These are phyloP conservation scores for Scedosporium aurantiacum DNA, from an alignment of 2,329 filamentous ascomycete genomes.

Conservation along the genomic window DNA sequence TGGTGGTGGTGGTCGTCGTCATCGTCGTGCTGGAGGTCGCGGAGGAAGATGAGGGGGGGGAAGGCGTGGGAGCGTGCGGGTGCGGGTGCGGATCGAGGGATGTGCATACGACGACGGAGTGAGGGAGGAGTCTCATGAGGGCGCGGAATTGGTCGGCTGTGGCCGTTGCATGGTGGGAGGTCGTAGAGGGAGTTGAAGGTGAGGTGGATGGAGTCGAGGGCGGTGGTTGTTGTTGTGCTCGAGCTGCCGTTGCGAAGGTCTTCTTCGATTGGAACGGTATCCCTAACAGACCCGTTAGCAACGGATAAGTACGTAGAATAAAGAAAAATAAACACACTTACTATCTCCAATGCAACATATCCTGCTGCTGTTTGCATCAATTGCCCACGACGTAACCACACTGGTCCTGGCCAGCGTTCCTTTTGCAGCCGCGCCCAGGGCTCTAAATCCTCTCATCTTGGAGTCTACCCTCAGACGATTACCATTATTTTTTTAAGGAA, in stretches of 20 bases:
- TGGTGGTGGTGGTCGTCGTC: too few species aligned
- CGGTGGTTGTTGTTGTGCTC: not conserved
- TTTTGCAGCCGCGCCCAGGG: not conserved
- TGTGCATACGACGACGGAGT: conserved; percentile 46
- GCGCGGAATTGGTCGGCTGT: conserved; percentile 36
- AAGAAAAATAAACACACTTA: not conserved
- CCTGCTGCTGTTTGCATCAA: not conserved
- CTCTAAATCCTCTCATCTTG: not conserved
- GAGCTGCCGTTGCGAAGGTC: not conserved
- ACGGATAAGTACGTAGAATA: not conserved
- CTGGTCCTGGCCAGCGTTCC: not conserved
- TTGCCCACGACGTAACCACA: not conserved
- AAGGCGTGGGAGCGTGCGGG: not conserved
- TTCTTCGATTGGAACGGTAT: not conserved
- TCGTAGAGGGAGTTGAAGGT: not conserved
- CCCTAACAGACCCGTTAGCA: not conserved
- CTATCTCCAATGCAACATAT: not conserved
- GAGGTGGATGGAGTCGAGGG: not conserved
- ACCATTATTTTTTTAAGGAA: not conserved
- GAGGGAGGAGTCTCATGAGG: conserved; percentile 42
- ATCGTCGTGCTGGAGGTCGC: too few species aligned
- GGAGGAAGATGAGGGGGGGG: too few species aligned
- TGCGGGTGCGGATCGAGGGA: conserved; percentile 20
- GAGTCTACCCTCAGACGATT: not conserved
- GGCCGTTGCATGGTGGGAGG: not conserved